Conservation (phyloP, 2,329 filamentous ascomycete species). For the Exserohilum turcica region DNA sequence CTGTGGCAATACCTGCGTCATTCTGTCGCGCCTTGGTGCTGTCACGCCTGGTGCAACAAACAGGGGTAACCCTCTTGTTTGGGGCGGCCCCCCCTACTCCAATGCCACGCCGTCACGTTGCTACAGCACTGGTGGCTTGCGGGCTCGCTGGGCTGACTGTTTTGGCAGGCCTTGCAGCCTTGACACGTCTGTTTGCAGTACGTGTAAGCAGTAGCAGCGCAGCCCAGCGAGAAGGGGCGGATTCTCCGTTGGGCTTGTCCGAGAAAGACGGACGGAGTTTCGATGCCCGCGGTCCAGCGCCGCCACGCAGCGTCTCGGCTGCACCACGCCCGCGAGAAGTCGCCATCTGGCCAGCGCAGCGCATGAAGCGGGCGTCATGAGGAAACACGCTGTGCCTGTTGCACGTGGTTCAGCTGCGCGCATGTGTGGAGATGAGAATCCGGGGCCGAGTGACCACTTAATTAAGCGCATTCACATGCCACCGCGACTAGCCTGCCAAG, state of each 20-base stretch:
- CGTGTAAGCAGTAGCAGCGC: too few relatives aligned
- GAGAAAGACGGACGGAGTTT: background rate
- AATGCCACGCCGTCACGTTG: background rate
- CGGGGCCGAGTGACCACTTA: conserved; percentile 21
- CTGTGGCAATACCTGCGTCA: conserved; percentile 1
- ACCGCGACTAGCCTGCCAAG: conserved; percentile 23
- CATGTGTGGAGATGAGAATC: conserved; percentile 16
- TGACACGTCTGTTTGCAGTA: background rate
- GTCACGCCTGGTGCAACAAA: conserved; percentile 2
- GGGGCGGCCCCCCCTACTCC: background rate
- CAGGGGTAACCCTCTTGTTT: background rate
- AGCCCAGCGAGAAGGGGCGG: background rate
- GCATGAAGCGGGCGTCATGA: background rate
- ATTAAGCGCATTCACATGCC: conserved; percentile 33
- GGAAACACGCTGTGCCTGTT: conserved; percentile 5
- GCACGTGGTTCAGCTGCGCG: conserved; percentile 11
- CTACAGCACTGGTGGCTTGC: background rate
- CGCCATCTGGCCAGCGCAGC: background rate
- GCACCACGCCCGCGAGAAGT: background rate
- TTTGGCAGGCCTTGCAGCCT: background rate
- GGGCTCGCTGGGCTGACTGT: background rate
- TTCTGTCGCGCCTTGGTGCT: background rate
- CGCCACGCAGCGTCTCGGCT: background rate
- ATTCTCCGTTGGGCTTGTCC: background rate
- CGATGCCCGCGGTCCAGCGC: background rate